Base-by-base conservation (phyloP, 1,284 basidiomycete genomes). In the Cryptococcus sp. region DNA sequence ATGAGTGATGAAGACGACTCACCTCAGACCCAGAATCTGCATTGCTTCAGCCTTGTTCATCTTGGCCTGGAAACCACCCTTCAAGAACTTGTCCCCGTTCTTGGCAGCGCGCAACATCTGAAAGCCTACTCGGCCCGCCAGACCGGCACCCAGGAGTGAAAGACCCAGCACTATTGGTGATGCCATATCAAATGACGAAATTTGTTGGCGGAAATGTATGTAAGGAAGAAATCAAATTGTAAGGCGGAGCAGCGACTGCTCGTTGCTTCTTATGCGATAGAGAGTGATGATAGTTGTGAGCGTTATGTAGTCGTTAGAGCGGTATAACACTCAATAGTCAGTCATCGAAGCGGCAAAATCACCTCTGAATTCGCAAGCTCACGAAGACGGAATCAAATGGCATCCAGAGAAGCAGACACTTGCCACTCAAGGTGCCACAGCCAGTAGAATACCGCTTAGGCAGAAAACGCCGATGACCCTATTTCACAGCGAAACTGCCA, bases 21-120 rank as follows among this genome's bases (percentile, higher is more conserved):
- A 93, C 92, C 88, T 93, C 54, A 98, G 81, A n/a, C 94, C 94
- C 26, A 98, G 83, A 67, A 99, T 88, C 63, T 87, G 85, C 55
- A 93, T 85, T 3, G 95, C 95, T 80, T 98, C 95, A 64, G 87
- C 89, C 73, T 89, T 84, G 76, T 98, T 94, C 93, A 98, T 97
- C 82, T 93, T 96, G 16, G 84, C 81, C 76, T 88, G 89, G 85
- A 99, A 99, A 1, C 94, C 95, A 59, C 95, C 95, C 79, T 89
- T 92, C 48, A 84, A 86, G 86, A 91, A 98, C 75, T 95, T 85
- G 48, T 93, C 88, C 6, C 86, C 88, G 13, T 84, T 87, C 37
- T 81, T 81, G 67, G 80, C 84, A 17, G 84, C 85, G 45, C 76
- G 61, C 47, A 67, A 85, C 80, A 69, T 69, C 59, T 72, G 78